Evolutionary conservation across 805 yeast species (phyloP), one percentile per base, ranked within the genome.

Genomic region (Wickerhamiella parazyma): DNA sequence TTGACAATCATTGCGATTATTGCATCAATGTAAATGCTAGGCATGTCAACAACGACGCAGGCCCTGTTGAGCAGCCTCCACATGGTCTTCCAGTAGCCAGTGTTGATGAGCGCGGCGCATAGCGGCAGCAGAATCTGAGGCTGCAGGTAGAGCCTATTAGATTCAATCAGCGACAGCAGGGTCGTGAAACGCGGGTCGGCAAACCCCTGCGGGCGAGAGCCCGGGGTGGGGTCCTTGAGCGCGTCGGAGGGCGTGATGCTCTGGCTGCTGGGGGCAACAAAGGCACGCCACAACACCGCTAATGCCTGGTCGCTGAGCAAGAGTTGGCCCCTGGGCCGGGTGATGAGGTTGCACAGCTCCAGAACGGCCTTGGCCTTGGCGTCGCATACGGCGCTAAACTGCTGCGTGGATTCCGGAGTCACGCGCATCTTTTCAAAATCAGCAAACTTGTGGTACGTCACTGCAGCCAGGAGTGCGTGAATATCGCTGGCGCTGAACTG

Each of bases 1-100:
- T 52, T 51, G 2, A 59, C 51, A 3, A 61, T 58, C 31, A 62
- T 46, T 7, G 60, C 50, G 6, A 55, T 50, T 20, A 56, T 48
- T 9, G 47, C 33, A 14, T 51, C 50, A 42, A 54, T 41, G 29
- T 53, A 38, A 29, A 49, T 52, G 4, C 41, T 21, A 19, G 50
- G 55, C 4, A 57, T 33, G 7, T 45, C 28, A 2, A 49, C 45
- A 4, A 50, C 41, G 10, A 37, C 14, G 6, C 42, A 34, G 10
- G 57, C 46, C n/a, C 47, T 45, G 18, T 51, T 47, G 51, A 58
- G 52, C 3, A 54, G 39, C 18, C 51, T 46, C 65, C 65, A 62
- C 37, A 63, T 59, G 18, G 53, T 44, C 21, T 41, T 45, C 55
- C 56, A 59, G 16, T 44, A 40, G 11, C 45, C 48, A 12, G 50